Evolutionary conservation across 1,284 basidiomycete species (phyloP).

Genomic region (Ceratobasidium sp.): DNA sequence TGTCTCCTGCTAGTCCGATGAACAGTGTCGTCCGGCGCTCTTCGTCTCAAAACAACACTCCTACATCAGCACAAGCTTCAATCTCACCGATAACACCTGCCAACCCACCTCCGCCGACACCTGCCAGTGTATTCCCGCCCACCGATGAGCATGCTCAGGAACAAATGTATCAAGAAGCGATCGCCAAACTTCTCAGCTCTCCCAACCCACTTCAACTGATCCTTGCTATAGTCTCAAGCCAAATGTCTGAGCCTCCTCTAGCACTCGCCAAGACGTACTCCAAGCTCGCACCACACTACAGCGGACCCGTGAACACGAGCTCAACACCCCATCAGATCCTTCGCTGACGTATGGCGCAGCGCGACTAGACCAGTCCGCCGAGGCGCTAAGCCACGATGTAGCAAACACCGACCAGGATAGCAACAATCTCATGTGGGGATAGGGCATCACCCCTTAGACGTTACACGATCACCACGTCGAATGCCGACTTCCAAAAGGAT

Average conservation of each 20-base stretch:
- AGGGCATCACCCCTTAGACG: conserved; percentile 55
- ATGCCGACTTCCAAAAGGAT: neutral
- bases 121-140: neutral
- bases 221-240: conserved; percentile 32
- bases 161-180: conserved; percentile 70
- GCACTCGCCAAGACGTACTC: conserved; percentile 24
- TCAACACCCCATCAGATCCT: neutral
- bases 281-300: conserved; percentile 39
- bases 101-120: conserved; percentile 49
- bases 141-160: conserved; percentile 48
- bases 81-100: conserved; percentile 48
- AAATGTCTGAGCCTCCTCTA: conserved; percentile 20
- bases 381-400: conserved; percentile 58
- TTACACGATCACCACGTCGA: conserved; percentile 23
- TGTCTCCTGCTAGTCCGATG: neutral
- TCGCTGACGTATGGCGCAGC: neutral
- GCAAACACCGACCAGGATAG: conserved; percentile 62
- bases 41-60: conserved; percentile 44
- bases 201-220: conserved; percentile 79
- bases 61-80: conserved; percentile 37
- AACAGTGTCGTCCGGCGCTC: conserved; percentile 36
- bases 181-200: conserved; percentile 71
- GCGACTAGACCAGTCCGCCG: conserved; percentile 55
- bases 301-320: conserved; percentile 24
- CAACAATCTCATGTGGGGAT: conserved; percentile 60